Conservation (phyloP, 169 alveolate genomes). For the Toxoplasma gondii region DNA sequence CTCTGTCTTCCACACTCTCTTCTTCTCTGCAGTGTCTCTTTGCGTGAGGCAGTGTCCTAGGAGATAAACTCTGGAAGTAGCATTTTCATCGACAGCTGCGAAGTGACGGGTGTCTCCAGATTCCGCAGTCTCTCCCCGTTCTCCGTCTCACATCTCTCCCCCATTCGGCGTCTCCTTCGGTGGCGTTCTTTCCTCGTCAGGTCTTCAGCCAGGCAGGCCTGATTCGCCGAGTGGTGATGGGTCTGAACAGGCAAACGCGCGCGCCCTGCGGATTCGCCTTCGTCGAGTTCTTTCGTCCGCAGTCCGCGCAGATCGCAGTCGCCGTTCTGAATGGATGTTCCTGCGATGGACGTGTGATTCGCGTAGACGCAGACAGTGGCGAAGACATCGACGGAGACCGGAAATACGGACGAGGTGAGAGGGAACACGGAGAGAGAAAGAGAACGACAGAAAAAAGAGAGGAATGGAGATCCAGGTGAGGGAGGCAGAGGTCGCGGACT, state of each 20-base stretch:
- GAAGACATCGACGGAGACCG: slow-evolving; percentile 73
- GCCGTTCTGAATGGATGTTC: slow-evolving; percentile 67
- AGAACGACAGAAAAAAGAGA: background rate
- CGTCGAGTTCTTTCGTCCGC: slow-evolving; percentile 85
- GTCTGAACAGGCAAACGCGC: slow-evolving; percentile 84
- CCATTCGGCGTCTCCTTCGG: background rate
- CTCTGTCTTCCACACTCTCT: background rate
- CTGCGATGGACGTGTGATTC: slow-evolving; percentile 78
- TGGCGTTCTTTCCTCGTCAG: slow-evolving; percentile 2
- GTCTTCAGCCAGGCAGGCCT: slow-evolving; percentile 86
- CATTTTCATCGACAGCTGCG: background rate
- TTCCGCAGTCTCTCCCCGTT: background rate
- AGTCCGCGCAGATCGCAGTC: slow-evolving; percentile 81
- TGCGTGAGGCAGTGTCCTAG: background rate
- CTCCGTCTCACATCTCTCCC: background rate
- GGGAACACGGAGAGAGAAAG: background rate
- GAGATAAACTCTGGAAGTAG: background rate
- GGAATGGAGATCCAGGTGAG: no score
- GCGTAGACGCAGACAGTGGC: slow-evolving; percentile 79
- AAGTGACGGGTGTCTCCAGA: background rate
- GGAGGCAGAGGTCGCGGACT: background rate
- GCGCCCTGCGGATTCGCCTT: slow-evolving; percentile 94
- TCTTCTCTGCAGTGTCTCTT: background rate
- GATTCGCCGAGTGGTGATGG: slow-evolving; percentile 90
- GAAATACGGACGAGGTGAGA: slow-evolving; percentile 75